phyloP scores from a whole-genome alignment of 345 rosid species.

The Pistacia vera region DNA sequence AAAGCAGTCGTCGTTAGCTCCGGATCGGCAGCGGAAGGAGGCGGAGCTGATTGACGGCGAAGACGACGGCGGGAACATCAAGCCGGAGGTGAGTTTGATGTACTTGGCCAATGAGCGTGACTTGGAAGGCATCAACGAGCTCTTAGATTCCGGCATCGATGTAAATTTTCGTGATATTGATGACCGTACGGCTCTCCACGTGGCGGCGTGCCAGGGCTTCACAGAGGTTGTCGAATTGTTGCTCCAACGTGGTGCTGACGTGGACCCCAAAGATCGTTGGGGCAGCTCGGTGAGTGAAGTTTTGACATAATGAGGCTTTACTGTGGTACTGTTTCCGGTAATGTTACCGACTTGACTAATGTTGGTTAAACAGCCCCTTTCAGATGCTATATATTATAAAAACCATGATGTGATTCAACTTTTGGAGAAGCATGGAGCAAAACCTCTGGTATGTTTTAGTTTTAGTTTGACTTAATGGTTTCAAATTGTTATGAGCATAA shows the following conservation, averaged over 20 bases:
- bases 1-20: conserved; percentile 81
- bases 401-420: conserved; percentile 76
- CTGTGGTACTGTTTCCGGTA: not conserved
- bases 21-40: conserved; percentile 47
- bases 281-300: conserved; percentile 81
- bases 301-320: too few relatives aligned
- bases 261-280: conserved; percentile 83
- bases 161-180: conserved; percentile 85
- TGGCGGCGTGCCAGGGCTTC: conserved; percentile 87
- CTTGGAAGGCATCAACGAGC: conserved; percentile 68
- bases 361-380: conserved; percentile 68
- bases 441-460: conserved; percentile 59
- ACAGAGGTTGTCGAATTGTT: conserved; percentile 62
- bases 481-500: not conserved
- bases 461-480: conserved; percentile 2
- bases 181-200: conserved; percentile 80
- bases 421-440: conserved; percentile 82
- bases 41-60: conserved; percentile 21
- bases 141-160: conserved; percentile 65
- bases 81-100: conserved; percentile 66
- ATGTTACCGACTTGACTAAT: conserved; percentile 22
- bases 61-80: conserved; percentile 48
- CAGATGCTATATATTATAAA: conserved; percentile 88
- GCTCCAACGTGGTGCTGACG: conserved; percentile 53
- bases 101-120: conserved; percentile 73